Conservation (phyloP, 1,284 basidiomycete species). For the Ceratobasidium sp. region DNA sequence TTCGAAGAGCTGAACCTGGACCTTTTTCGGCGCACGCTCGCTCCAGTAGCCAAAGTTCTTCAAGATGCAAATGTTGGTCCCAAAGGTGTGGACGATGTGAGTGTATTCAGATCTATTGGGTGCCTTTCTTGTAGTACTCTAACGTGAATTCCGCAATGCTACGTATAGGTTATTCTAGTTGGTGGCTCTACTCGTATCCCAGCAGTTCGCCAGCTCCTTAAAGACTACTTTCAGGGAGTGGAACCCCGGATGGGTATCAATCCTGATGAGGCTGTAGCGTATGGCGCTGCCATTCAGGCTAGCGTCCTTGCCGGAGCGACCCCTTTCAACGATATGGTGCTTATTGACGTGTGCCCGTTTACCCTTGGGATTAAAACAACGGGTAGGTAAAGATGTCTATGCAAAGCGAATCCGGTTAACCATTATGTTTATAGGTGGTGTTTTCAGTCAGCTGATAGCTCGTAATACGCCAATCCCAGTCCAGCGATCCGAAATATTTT, state of each 20-base stretch:
- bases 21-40: constrained; percentile 98
- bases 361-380: constrained; percentile 98
- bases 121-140: not conserved
- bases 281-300: constrained; percentile 97
- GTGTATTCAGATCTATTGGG: too few relatives aligned
- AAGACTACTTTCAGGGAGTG: constrained; percentile 95
- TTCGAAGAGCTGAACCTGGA: constrained; percentile 99
- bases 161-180: constrained; percentile 76
- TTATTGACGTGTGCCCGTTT: constrained; percentile 95
- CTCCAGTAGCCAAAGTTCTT: constrained; percentile 97
- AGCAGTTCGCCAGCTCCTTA: constrained; percentile 96
- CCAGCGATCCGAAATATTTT: constrained; percentile 98
- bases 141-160: not conserved
- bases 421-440: too few relatives aligned
- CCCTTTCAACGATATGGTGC: constrained; percentile 82
- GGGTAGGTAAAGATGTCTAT: too few relatives aligned
- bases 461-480: constrained; percentile 98
- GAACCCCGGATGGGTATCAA: constrained; percentile 94
- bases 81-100: constrained; percentile 91
- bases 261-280: constrained; percentile 95
- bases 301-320: constrained; percentile 92
- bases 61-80: constrained; percentile 98
- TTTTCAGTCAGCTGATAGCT: constrained; percentile 96
- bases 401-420: too few relatives aligned
- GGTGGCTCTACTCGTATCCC: constrained; percentile 99